Evolutionary conservation across 2,329 filamentous ascomycete genomes (phyloP), one percentile per base, ranked within the genome.

Genomic region (Emergomyces pasteurianus): DNA sequence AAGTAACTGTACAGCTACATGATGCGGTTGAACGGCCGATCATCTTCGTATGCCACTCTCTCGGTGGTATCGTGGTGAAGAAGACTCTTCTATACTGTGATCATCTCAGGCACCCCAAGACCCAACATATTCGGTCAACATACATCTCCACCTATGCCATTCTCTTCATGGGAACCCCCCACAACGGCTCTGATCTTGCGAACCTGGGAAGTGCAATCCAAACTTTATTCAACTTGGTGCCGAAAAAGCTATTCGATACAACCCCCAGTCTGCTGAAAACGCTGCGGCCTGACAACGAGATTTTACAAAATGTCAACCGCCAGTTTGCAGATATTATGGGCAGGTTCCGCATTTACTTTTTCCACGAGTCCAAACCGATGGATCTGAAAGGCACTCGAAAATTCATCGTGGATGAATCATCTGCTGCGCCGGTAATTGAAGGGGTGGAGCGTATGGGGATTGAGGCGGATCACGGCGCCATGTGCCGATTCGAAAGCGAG

Each of bases 161-260:
- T 61, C 79, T 91, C 40, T 92, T 92, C 70, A 79, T 92, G 34
- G 88, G 88, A 16, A 92, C 88, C 16, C 88, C 88, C 7, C 88
- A 91, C 70, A 83, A 80, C 21, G 88, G 87, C 9, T 84, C 86
- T 1, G 85, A 86, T 64, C 74, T 86, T 1, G 87, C 87, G 1
- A 80, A 82, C 66, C 89, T 86, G 86, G 87, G 83, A 0, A 74
- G 81, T 12, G 75, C 87, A 60, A 74, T 90, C 40, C 86, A 90
- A 72, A 81, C 80, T 64, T 87, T 90, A 77, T 83, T 84, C 58
- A 80, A 82, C 59, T 81, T 82, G 0, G 79, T 89, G 18, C 86
- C 87, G 0, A 85, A 80, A 69, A 84, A 81, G 65, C 74, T 89
- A 58, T 80, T 90, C 65, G 84, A 89, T 60, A 81, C 82, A 0